A percentile compares a stretch with the other conserved stretches of the same genome.
These are phyloP conservation scores for Phytophthora nicotianae DNA, from an alignment of 352 stramenopile genomes.

Conservation along the genomic window DNA sequence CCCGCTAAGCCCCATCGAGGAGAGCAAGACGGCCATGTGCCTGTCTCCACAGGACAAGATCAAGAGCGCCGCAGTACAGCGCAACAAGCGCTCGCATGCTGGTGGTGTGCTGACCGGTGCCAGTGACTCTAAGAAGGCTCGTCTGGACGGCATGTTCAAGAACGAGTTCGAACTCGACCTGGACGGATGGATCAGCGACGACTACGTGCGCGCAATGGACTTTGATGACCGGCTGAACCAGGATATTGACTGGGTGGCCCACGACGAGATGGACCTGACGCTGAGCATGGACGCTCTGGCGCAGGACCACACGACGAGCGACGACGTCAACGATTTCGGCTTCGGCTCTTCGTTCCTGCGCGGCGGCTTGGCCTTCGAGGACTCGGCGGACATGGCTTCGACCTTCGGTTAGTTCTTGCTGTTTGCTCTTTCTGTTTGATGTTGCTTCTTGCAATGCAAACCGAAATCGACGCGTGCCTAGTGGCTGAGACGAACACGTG, in stretches of 20 bases:
- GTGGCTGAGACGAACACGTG: conserved; percentile 40
- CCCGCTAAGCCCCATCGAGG: conserved; percentile 39
- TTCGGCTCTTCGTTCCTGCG: conserved; percentile 67
- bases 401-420: conserved; percentile 76
- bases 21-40: conserved; percentile 62
- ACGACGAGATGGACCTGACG: conserved; percentile 69
- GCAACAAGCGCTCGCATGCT: conserved; percentile 48
- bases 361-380: conserved; percentile 52
- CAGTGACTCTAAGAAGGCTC: conserved; percentile 38
- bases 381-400: conserved; percentile 57
- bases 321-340: conserved; percentile 69
- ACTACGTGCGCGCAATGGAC: conserved; percentile 77
- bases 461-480: conserved; percentile 33
- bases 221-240: conserved; percentile 78
- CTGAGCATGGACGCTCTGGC: conserved; percentile 58
- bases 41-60: conserved; percentile 76
- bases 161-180: conserved; percentile 48
- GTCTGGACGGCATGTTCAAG: conserved; percentile 40
- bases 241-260: conserved; percentile 82
- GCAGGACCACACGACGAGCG: conserved; percentile 34
- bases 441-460: conserved; percentile 34
- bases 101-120: conserved; percentile 10
- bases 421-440: conserved; percentile 53
- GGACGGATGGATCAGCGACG: conserved; percentile 81
- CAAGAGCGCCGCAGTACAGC: conserved; percentile 41